These are phyloP conservation scores for Grosmannia huntii DNA, from an alignment of 2,329 filamentous ascomycete genomes.

Conservation along the genomic window DNA sequence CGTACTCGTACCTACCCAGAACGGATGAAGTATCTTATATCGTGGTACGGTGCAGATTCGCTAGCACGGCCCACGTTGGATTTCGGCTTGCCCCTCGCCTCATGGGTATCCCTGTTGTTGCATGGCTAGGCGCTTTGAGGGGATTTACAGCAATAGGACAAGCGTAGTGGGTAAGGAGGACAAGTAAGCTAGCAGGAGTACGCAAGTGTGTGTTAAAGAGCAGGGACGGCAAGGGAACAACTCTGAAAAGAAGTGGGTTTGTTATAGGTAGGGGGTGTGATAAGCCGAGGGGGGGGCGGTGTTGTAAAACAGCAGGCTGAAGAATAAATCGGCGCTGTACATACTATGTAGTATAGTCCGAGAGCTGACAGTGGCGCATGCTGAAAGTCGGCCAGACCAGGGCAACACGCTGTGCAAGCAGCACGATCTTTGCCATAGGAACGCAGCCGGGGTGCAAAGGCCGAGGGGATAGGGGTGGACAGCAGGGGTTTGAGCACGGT, in stretches of 20 bases:
- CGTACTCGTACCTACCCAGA: background rate
- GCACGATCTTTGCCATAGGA: too few species aligned
- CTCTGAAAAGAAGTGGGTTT: background rate
- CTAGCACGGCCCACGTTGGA: constrained; percentile 1
- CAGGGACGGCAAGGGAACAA: constrained; percentile 1
- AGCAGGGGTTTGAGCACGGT: too few species aligned
- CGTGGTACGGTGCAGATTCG: background rate
- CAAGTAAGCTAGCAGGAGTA: background rate
- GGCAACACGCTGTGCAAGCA: background rate
- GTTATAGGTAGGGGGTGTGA: background rate
- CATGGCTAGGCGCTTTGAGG: constrained; percentile 1
- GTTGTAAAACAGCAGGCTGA: background rate
- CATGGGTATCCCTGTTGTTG: constrained; percentile 2
- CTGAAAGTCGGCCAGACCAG: background rate
- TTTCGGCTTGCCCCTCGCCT: constrained; percentile 4
- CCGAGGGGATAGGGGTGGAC: too few species aligned
- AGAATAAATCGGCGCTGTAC: background rate
- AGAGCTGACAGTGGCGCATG: background rate
- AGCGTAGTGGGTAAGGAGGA: background rate
- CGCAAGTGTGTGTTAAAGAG: background rate
- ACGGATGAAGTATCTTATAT: background rate
- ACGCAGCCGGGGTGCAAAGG: too few species aligned
- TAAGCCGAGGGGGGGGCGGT: background rate
- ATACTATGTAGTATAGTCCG: too few species aligned
- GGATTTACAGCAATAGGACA: background rate